Evolutionary conservation across 305 asterid species (phyloP), one percentile per base, ranked within the genome.

Genomic region (Salvia sclarea): DNA sequence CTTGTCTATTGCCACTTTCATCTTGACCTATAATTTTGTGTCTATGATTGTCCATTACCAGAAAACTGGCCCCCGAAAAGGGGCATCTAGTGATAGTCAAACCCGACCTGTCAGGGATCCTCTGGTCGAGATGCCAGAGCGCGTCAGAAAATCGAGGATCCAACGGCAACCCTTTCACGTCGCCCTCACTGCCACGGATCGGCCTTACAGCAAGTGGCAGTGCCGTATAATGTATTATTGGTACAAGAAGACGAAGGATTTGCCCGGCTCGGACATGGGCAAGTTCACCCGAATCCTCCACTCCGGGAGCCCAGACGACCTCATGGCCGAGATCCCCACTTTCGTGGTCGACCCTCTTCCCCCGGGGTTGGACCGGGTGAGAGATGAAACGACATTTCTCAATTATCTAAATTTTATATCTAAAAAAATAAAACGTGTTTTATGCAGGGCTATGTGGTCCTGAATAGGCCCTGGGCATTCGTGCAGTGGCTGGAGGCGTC

Each of bases 201-300:
- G 72, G 38, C 66, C 76, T 6, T 86, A 86, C 72, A 84, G 88
- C 82, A 77, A 80, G 70, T 83, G 89, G 92, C 89, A 85, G 61
- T 79, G 82, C 37, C 89, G 89, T 31, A 81, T 83, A 11, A 86
- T 83, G 90, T 86, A 84, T 70, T 86, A 83, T 14, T 88, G 88
- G 88, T 86, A 81, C 64, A 71, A 66, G 78, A 81, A 76, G 75
- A 78, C 64, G 70, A 85, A 81, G 73, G 80, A 76, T 62, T 80
- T 84, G 41, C 82, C 83, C 0, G 86, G 84, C 8, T 85, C 88
- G 6, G 86, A 82, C 30, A 84, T 85, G 90, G 88, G 87, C 13
- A 77, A 70, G 37, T 77, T 86, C 77, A 84, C 88, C 8, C 73
- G 92, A 52, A 69, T 86, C 41, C 86, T 86, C 7, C 89, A 88